Conservation (phyloP, 2,329 filamentous ascomycete species). For the Talaromyces pinophilus region DNA sequence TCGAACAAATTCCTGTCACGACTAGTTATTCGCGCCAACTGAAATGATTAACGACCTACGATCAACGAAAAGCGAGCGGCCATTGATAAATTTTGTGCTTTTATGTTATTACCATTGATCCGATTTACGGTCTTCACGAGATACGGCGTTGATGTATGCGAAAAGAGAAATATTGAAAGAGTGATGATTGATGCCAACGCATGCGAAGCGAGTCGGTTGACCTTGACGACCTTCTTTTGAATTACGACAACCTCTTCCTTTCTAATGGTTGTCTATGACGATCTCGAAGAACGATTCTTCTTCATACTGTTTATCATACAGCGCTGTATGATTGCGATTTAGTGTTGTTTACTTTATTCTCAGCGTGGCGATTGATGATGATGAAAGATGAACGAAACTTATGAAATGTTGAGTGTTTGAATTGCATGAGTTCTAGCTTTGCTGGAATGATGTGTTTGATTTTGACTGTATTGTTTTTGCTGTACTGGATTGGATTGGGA, state of each 20-base stretch:
- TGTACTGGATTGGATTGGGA: constrained; percentile 3
- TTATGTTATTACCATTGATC: constrained; percentile 9
- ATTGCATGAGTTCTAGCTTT: constrained; percentile 16
- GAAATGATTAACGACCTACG: constrained; percentile 25
- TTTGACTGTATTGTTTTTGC: constrained; percentile 15
- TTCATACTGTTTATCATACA: constrained; percentile 9
- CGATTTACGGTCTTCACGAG: constrained; percentile 18
- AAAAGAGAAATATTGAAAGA: constrained; percentile 14
- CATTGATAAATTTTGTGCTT: constrained; percentile 22
- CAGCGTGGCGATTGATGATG: constrained; percentile 36
- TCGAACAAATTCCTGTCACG: constrained; percentile 98
- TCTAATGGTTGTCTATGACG: not conserved
- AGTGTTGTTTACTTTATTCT: constrained; percentile 30
- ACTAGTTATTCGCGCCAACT: constrained; percentile 93
- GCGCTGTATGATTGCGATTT: constrained; percentile 15
- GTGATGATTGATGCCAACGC: constrained; percentile 18
- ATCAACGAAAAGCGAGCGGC: constrained; percentile 20
- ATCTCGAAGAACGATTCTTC: not conserved
- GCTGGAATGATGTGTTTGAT: constrained; percentile 25
- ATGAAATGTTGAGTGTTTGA: constrained; percentile 36
- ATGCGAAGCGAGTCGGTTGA: not conserved
- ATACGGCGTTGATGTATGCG: constrained; percentile 21
- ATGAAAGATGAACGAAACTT: constrained; percentile 47
- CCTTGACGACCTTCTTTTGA: constrained; percentile 7
- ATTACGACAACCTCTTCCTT: constrained; percentile 7